Percentiles rank a stretch among this genome's conserved stretches.
Conservation (phyloP, 352 stramenopile genomes). For the Aphanomyces euteiches region DNA sequence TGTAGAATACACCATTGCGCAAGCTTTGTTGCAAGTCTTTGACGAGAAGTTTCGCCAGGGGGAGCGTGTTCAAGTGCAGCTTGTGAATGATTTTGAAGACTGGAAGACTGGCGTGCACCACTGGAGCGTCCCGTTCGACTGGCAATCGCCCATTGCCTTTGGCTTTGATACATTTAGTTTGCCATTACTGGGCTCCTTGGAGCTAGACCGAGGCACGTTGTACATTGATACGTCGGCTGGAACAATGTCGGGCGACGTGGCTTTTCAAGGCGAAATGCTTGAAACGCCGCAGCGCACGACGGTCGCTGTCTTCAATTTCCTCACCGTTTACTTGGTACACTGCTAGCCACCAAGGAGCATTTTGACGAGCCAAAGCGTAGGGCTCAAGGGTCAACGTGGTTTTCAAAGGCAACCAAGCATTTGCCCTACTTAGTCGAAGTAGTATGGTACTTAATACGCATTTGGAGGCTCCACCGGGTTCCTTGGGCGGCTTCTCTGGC, state of each 20-base stretch:
- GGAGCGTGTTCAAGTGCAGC: constrained; percentile 52
- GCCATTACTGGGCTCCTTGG: constrained; percentile 66
- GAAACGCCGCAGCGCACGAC: constrained; percentile 72
- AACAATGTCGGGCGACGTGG: constrained; percentile 53
- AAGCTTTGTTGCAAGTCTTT: constrained; percentile 61
- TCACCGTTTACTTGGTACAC: constrained; percentile 87
- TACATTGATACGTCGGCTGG: constrained; percentile 71
- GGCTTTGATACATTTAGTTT: constrained; percentile 65
- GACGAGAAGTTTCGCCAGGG: constrained; percentile 81
- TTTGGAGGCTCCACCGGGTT: constrained; percentile 73
- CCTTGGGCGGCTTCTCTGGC: constrained; percentile 90
- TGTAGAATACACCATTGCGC: constrained; percentile 80
- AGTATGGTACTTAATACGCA: constrained; percentile 89
- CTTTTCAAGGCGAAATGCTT: constrained; percentile 52
- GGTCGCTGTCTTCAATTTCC: constrained; percentile 95
- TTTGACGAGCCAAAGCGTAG: neutral
- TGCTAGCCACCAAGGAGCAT: neutral
- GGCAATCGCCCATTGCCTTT: neutral
- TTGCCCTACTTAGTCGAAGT: constrained; percentile 88
- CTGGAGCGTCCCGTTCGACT: constrained; percentile 35
- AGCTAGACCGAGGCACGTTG: constrained; percentile 67
- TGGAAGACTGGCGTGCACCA: constrained; percentile 87
- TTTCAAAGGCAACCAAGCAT: constrained; percentile 79
- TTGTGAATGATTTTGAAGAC: constrained; percentile 95
- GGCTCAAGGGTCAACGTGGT: constrained; percentile 71